A percentile compares a stretch with the other conserved stretches of the same genome.
These are phyloP conservation scores for Alternaria conjuncta DNA, from an alignment of 2,329 filamentous ascomycete genomes.

Conservation along the genomic window DNA sequence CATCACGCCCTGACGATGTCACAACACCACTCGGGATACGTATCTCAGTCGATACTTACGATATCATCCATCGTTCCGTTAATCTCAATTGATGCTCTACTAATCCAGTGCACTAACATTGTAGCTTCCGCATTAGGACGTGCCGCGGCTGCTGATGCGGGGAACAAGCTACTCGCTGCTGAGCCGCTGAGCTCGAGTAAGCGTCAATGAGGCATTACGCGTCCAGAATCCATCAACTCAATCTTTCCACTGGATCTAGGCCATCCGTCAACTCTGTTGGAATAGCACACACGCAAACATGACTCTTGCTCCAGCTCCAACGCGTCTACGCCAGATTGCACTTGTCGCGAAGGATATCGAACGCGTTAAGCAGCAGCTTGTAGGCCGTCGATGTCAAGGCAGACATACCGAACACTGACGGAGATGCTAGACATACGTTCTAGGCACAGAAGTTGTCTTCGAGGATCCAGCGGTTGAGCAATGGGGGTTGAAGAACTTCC, in stretches of 20 bases:
- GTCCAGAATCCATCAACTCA: background rate
- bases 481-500: conserved; percentile 52
- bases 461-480: conserved; percentile 48
- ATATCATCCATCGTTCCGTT: background rate
- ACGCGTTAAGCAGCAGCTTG: conserved; percentile 30
- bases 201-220: background rate
- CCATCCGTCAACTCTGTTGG: background rate
- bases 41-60: background rate
- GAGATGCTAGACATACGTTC: conserved; percentile 38
- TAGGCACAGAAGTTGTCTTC: conserved; percentile 51
- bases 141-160: conserved; percentile 4
- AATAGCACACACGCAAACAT: conserved; percentile 10
- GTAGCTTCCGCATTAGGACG: background rate
- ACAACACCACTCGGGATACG: background rate
- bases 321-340: conserved; percentile 46
- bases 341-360: conserved; percentile 41
- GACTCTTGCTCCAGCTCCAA: conserved; percentile 27
- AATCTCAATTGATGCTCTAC: background rate
- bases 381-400: conserved; percentile 12
- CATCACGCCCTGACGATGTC: background rate
- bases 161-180: conserved; percentile 1
- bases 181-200: conserved; percentile 3
- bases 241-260: background rate
- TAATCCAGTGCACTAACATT: background rate
- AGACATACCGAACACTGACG: background rate